These are phyloP conservation scores for Cryphonectria carpinicola DNA, from an alignment of 2,329 filamentous ascomycete species.

Conservation along the genomic window DNA sequence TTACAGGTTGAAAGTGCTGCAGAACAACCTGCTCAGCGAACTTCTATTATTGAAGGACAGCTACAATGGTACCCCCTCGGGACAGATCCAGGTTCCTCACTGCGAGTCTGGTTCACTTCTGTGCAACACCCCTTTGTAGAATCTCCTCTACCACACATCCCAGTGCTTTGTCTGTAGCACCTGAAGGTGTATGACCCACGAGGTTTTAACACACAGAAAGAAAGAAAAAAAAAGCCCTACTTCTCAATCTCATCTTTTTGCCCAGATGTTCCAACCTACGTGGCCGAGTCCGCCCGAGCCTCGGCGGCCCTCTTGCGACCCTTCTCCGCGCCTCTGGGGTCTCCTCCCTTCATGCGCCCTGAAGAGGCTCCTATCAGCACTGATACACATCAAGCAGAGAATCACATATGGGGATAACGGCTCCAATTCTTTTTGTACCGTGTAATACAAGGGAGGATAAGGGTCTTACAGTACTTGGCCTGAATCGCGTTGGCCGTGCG, in stretches of 20 bases:
- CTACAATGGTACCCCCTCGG: neutral
- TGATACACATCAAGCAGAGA: neutral
- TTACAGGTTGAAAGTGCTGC: neutral
- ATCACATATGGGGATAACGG: neutral
- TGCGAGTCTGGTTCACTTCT: neutral
- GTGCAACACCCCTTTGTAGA: neutral
- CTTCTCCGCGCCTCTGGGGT: neutral
- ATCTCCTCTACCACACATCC: neutral
- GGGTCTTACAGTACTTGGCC: neutral
- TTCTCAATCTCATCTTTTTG: neutral
- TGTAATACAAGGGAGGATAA: neutral
- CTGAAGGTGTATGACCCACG: neutral
- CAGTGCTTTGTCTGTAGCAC: neutral
- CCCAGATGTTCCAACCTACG: neutral
- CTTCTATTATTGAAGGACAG: neutral
- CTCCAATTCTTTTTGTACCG: neutral
- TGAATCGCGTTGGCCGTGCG: neutral
- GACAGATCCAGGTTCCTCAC: neutral
- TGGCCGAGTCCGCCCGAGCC: neutral
- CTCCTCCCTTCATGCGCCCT: slow-evolving; percentile 2
- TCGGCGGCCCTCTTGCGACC: neutral
- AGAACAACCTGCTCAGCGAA: neutral
- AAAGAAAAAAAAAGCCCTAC: neutral
- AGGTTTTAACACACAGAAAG: neutral
- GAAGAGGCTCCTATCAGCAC: neutral